Percentiles rank a stretch among this genome's conserved stretches.
These are phyloP conservation scores for Ophiocordyceps camponoti-rufipedis DNA, from an alignment of 2,329 filamentous ascomycete genomes.

Conservation along the genomic window DNA sequence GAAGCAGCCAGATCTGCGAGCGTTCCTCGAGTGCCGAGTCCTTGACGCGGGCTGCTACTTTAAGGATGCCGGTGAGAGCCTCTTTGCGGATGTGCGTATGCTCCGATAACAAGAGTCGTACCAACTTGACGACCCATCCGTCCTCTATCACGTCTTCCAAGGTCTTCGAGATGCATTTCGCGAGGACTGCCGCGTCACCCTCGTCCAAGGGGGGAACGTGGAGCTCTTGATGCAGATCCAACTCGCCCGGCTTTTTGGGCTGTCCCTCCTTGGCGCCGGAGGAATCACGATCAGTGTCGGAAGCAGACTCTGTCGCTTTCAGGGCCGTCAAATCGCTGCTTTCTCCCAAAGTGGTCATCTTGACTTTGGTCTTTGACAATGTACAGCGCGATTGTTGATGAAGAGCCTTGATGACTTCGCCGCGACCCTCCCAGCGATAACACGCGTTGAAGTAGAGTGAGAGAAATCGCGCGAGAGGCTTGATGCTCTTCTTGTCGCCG, in stretches of 20 bases:
- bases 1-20: conserved; percentile 60
- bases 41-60: conserved; percentile 43
- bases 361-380: conserved; percentile 9
- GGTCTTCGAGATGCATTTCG: conserved; percentile 58
- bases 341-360: conserved; percentile 7
- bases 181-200: conserved; percentile 33
- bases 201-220: conserved; percentile 25
- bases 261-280: conserved; percentile 1
- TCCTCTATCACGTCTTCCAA: conserved; percentile 66
- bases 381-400: conserved; percentile 14
- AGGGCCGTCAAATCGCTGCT: conserved; percentile 5
- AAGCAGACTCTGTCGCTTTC: conserved; percentile 2
- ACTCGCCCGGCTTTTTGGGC: conserved; percentile 11
- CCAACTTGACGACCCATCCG: conserved; percentile 48
- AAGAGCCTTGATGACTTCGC: conserved; percentile 8
- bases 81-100: conserved; percentile 64
- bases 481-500: conserved; percentile 21
- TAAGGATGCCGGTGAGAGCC: conserved; percentile 50
- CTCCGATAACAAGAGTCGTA: conserved; percentile 58
- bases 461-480: conserved; percentile 37
- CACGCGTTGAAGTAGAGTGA: conserved; percentile 36
- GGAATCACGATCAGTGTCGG: conserved; percentile 3
- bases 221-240: conserved; percentile 34
- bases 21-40: conserved; percentile 58
- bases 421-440: conserved; percentile 28